A percentile compares a stretch with the other conserved stretches of the same genome.
Evolutionary conservation across 2,329 filamentous ascomycete genomes (phyloP).

Genomic region (Orbilia quercus): DNA sequence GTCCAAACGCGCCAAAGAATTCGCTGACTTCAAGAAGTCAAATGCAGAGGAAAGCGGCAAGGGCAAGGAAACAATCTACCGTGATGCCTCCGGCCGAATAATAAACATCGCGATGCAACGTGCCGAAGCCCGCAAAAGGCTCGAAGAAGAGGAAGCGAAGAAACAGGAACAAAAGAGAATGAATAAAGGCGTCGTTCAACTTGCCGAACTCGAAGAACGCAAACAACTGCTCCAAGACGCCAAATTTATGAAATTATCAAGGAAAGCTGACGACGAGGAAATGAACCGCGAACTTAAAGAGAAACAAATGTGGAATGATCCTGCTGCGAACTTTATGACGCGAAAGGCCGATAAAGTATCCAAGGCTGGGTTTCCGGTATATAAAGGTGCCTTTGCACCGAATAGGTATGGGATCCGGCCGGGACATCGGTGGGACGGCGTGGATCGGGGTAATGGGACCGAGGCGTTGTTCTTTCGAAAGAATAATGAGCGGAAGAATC

Average conservation of each 20-base stretch:
- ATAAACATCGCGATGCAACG: conserved; percentile 93
- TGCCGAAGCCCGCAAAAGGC: conserved; percentile 83
- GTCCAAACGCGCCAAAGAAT: conserved; percentile 74
- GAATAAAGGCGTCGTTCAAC: conserved; percentile 86
- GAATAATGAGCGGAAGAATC: conserved; percentile 79
- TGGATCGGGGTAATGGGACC: conserved; percentile 92
- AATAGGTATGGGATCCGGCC: conserved; percentile 95
- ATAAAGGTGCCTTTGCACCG: conserved; percentile 81
- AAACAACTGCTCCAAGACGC: conserved; percentile 80
- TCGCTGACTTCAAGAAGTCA: conserved; percentile 66
- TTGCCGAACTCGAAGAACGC: conserved; percentile 73
- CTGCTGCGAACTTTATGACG: conserved; percentile 81
- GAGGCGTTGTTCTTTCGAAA: conserved; percentile 93
- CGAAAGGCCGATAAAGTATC: conserved; percentile 65
- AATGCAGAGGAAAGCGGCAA: conserved; percentile 62
- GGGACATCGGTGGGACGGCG: conserved; percentile 95
- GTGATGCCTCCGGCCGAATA: conserved; percentile 92
- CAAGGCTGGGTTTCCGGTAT: conserved; percentile 73
- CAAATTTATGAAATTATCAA: conserved; percentile 80
- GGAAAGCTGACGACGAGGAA: conserved; percentile 83
- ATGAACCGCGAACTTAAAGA: conserved; percentile 86
- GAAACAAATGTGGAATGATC: conserved; percentile 88
- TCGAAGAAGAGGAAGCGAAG: conserved; percentile 75
- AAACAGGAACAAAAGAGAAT: conserved; percentile 75
- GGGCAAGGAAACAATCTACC: conserved; percentile 85